Base-by-base conservation (phyloP, 2,329 filamentous ascomycete genomes). In the Cryphonectria japonica region DNA sequence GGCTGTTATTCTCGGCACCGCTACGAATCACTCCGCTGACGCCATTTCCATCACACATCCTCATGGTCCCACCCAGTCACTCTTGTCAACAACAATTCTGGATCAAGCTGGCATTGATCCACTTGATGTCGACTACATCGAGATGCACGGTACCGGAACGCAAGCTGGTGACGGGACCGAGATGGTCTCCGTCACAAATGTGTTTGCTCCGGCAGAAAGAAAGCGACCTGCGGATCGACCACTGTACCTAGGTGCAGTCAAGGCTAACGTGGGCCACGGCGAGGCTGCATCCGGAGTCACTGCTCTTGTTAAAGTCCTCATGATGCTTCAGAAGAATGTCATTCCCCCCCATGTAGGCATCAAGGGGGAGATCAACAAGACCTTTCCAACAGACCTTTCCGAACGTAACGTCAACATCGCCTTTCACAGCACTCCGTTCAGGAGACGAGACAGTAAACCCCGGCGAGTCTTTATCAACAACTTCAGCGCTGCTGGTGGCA, bases 141-240 rank as follows among this genome's bases (percentile, higher is more conserved):
- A 97, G 81, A 94, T 96, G 90, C 93, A 97, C 79, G 94, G 93
- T 19, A 97, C 94, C 2, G 94, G 94, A 43, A 97, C 93, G 0
- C 93, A 96, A 79, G 93, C 92, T 43, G 94, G 93, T 72, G 94
- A 97, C 77, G 90, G 89, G 9, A 92, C 89, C 4, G 94, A 97
- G 79, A 95, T 95, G 91, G 85, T 89, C 0, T 94, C 91, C 0
- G 92, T 97, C 65, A 89, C 90, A 2, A 80, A 84, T 65, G 81
- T 85, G 8, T 87, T 85, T 73, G 85, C 85, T 0, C 85, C 86
- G 6, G 81, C 82, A 0, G 78, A 83, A 37, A 81, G 82, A 26
- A 83, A 85, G 74, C 81, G 84, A 37, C 79, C 84, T 1, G 78
- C 78, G 0, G 80, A 87, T 66, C 79, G 85, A n/a, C 86, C 88